Conservation (phyloP, 208 protist species). For the Trypanosoma boissoni region DNA sequence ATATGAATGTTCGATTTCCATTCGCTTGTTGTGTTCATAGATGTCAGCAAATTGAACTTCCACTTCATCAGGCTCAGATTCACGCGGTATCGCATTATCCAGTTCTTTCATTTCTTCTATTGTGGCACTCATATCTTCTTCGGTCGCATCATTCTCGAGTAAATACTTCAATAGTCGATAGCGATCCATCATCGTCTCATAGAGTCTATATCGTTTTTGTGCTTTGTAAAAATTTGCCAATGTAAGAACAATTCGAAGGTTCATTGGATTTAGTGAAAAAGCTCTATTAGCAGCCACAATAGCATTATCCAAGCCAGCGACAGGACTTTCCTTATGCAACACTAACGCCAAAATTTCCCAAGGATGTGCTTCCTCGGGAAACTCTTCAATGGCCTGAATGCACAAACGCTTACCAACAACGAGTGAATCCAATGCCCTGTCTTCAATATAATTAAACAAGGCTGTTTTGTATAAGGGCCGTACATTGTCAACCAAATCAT, state of each 20-base stretch:
- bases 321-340: slow-evolving; percentile 56
- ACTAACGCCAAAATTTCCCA: slow-evolving; percentile 68
- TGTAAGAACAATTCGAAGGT: slow-evolving; percentile 48
- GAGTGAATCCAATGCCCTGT: slow-evolving; percentile 41
- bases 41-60: slow-evolving; percentile 26
- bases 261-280: slow-evolving; percentile 56
- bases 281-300: slow-evolving; percentile 59
- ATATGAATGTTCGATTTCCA: slow-evolving; percentile 58
- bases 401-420: slow-evolving; percentile 50
- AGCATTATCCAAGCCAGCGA: slow-evolving; percentile 49
- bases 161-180: slow-evolving; percentile 66
- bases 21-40: slow-evolving; percentile 39
- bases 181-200: slow-evolving; percentile 70
- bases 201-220: slow-evolving; percentile 42
- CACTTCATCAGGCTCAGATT: slow-evolving; percentile 32
- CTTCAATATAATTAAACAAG: slow-evolving; percentile 65
- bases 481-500: slow-evolving; percentile 37
- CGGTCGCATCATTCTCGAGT: slow-evolving; percentile 46
- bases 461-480: slow-evolving; percentile 42
- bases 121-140: slow-evolving; percentile 49
- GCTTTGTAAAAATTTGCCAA: slow-evolving; percentile 78
- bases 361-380: slow-evolving; percentile 47
- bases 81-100: slow-evolving; percentile 23
- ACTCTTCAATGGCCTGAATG: slow-evolving; percentile 63
- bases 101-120: slow-evolving; percentile 48